phyloP scores from a whole-genome alignment of 2,329 filamentous ascomycete species.

The Fusarium nelsonii region DNA sequence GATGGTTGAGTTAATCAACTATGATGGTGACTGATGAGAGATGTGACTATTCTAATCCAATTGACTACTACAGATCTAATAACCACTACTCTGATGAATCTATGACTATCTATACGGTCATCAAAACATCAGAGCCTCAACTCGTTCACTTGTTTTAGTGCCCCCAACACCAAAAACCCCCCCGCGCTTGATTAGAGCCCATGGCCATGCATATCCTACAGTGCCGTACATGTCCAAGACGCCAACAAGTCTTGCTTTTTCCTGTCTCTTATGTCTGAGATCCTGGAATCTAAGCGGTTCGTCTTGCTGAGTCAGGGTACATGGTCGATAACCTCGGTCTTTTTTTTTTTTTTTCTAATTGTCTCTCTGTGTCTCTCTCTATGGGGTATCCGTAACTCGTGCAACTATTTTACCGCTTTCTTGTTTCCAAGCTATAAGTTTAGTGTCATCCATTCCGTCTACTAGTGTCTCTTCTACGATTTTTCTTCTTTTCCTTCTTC shows the following conservation, averaged over 20 bases:
- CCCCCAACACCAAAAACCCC: conserved; percentile 18
- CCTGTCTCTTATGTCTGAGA: conserved; percentile 3
- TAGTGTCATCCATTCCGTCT: conserved; percentile 24
- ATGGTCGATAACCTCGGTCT: conserved; percentile 36
- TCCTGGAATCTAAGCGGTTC: conserved; percentile 34
- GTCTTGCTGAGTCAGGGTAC: conserved; percentile 37
- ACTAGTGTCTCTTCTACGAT: conserved; percentile 23
- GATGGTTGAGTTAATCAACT: not conserved
- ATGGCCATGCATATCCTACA: conserved; percentile 14
- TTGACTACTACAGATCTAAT: not conserved
- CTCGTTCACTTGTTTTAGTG: not conserved
- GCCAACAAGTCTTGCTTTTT: conserved; percentile 33
- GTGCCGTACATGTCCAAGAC: not conserved
- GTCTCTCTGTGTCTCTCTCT: not conserved
- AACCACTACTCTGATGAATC: not conserved
- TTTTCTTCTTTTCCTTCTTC: conserved; percentile 10
- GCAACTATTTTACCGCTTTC: conserved; percentile 35
- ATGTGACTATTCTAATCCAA: not conserved
- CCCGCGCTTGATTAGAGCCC: conserved; percentile 24
- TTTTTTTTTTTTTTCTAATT: not conserved
- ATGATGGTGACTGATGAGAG: not conserved
- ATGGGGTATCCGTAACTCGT: conserved; percentile 19
- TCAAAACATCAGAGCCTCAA: conserved; percentile 30
- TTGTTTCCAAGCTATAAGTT: conserved; percentile 32
- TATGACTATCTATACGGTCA: conserved; percentile 1